Percentiles rank a stretch among this genome's conserved stretches.
phyloP scores from a whole-genome alignment of 306 rosid species.

The Amphicarpaea edgeworthii region DNA sequence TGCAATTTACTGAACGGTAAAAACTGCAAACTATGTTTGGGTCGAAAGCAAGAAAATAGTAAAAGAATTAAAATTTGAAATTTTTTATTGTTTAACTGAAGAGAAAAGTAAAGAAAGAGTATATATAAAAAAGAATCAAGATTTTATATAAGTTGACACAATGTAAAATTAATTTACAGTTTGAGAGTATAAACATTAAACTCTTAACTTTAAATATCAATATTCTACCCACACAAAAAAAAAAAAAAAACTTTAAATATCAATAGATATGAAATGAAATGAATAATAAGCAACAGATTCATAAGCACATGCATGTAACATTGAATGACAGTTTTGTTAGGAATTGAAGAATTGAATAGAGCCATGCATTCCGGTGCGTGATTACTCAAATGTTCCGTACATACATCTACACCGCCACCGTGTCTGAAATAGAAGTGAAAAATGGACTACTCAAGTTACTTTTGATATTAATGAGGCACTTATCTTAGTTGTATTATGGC shows the following conservation, averaged over 20 bases:
- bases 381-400: not conserved
- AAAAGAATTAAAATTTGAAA: not conserved
- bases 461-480: constrained; percentile 37
- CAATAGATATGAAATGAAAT: not conserved
- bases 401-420: constrained; percentile 1
- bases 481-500: constrained; percentile 20
- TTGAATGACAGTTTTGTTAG: constrained; percentile 33
- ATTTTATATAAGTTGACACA: too few relatives aligned
- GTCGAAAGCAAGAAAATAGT: not conserved
- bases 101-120: not conserved
- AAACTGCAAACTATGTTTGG: not conserved
- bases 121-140: too few relatives aligned
- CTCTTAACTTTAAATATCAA: not conserved
- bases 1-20: too few relatives aligned
- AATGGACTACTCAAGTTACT: constrained; percentile 22
- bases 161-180: too few relatives aligned
- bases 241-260: not conserved
- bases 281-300: not conserved
- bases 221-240: not conserved
- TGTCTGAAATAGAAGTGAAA: constrained; percentile 15
- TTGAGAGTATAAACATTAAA: too few relatives aligned
- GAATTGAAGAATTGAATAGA: constrained; percentile 18
- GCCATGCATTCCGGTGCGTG: not conserved
- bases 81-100: not conserved
- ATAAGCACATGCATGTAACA: not conserved